Percentiles rank a stretch among this genome's conserved stretches.
phyloP scores from a whole-genome alignment of 768 basidiomycete species.

The Brasilioporus rufonigricans region DNA sequence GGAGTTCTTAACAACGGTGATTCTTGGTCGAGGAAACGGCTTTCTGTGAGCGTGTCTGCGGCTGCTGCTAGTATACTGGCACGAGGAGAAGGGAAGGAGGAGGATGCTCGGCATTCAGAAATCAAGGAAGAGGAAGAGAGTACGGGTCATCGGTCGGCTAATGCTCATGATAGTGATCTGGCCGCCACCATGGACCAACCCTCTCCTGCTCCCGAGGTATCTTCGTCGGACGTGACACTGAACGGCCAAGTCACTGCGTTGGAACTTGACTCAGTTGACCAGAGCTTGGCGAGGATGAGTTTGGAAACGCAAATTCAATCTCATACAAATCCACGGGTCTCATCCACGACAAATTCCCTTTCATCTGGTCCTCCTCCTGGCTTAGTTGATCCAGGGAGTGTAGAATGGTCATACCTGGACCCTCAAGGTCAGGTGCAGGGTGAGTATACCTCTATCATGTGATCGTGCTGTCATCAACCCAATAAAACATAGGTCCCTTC shows the following conservation, averaged over 20 bases:
- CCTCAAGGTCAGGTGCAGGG: conserved; percentile 92
- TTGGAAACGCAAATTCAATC: conserved; percentile 12
- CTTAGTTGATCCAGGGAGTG: conserved; percentile 49
- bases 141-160: conserved; percentile 1
- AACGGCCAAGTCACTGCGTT: conserved; percentile 11
- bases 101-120: conserved; percentile 42
- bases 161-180: conserved; percentile 8
- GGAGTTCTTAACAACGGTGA: conserved; percentile 68
- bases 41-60: conserved; percentile 55
- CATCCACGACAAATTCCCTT: conserved; percentile 12
- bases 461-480: neutral
- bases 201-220: conserved; percentile 10
- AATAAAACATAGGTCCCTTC: conserved; percentile 69
- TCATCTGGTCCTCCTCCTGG: conserved; percentile 43
- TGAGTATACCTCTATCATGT: conserved; percentile 28
- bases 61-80: conserved; percentile 31
- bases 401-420: conserved; percentile 93
- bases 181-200: conserved; percentile 6
- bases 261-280: conserved; percentile 7
- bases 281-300: conserved; percentile 15
- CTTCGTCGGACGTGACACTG: conserved; percentile 2
- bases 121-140: conserved; percentile 62
- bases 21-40: conserved; percentile 66
- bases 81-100: conserved; percentile 44
- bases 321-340: conserved; percentile 2